phyloP scores from a whole-genome alignment of 768 basidiomycete genomes.

The Mycena capillaripes region DNA sequence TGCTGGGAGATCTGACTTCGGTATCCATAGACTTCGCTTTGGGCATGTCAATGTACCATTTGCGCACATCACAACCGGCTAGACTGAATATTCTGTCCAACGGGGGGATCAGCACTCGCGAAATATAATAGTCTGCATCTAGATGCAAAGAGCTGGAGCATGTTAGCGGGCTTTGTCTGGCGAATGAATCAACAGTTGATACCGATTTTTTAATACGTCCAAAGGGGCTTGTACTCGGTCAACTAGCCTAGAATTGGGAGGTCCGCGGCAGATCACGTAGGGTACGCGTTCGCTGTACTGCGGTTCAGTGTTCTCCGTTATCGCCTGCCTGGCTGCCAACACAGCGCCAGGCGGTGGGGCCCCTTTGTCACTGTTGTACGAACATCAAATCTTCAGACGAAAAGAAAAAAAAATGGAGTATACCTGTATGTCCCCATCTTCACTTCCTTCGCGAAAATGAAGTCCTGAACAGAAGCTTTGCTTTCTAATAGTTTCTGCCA shows the following conservation, averaged over 20 bases:
- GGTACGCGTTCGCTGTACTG: slow-evolving; percentile 96
- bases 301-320: slow-evolving; percentile 84
- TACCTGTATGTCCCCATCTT: slow-evolving; percentile 94
- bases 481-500: slow-evolving; percentile 91
- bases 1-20: slow-evolving; percentile 46
- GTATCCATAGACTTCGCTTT: slow-evolving; percentile 55
- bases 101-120: slow-evolving; percentile 88
- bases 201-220: slow-evolving; percentile 78
- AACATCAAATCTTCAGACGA: neutral
- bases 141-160: slow-evolving; percentile 72
- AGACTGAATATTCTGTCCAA: slow-evolving; percentile 93
- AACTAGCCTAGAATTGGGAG: slow-evolving; percentile 74
- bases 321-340: slow-evolving; percentile 83
- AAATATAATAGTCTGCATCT: slow-evolving; percentile 93
- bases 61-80: slow-evolving; percentile 86
- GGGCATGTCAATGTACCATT: slow-evolving; percentile 93
- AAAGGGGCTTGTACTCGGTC: slow-evolving; percentile 83
- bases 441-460: slow-evolving; percentile 95
- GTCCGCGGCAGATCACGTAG: slow-evolving; percentile 85
- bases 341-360: slow-evolving; percentile 94
- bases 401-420: slow-evolving; percentile 21
- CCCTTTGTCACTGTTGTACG: slow-evolving; percentile 73
- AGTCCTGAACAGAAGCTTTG: slow-evolving; percentile 89
- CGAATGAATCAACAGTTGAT: neutral
- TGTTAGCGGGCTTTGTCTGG: neutral